phyloP scores from a whole-genome alignment of 345 rosid species.

The Eucalyptus pumila region DNA sequence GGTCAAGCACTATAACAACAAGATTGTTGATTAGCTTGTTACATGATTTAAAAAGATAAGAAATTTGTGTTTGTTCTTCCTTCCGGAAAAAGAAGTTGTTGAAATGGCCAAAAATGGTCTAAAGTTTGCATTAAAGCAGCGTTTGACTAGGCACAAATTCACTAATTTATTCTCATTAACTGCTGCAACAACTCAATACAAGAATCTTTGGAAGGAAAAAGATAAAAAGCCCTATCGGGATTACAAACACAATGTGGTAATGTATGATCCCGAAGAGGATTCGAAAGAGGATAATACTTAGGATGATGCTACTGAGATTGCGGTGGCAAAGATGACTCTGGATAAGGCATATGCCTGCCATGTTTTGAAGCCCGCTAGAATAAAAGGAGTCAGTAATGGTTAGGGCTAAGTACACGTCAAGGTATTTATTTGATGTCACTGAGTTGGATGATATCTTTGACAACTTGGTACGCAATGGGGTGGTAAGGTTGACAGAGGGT shows the following conservation, averaged over 20 bases:
- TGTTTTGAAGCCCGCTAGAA: accelerated
- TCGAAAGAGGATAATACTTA: not conserved
- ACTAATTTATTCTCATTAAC: not conserved
- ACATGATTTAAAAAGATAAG: not conserved
- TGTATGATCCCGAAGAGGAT: not conserved
- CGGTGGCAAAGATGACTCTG: not conserved
- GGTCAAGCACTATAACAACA: no score
- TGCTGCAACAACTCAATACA: not conserved
- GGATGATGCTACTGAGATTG: not conserved
- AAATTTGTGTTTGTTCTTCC: not conserved
- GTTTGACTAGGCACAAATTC: not conserved
- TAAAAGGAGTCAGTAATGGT: no score
- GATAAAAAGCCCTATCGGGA: not conserved
- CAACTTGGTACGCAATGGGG: no score
- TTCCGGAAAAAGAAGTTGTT: not conserved
- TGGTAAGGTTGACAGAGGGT: no score
- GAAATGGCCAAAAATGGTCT: not conserved
- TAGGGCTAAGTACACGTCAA: no score
- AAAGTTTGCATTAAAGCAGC: not conserved
- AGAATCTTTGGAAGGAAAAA: not conserved
- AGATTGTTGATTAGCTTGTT: not conserved
- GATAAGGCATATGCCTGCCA: not conserved
- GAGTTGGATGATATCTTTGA: no score
- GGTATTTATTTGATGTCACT: no score
- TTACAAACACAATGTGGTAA: not conserved